These are phyloP conservation scores for Cladosporium sp. DNA, from an alignment of 2,329 filamentous ascomycete species.

Conservation along the genomic window DNA sequence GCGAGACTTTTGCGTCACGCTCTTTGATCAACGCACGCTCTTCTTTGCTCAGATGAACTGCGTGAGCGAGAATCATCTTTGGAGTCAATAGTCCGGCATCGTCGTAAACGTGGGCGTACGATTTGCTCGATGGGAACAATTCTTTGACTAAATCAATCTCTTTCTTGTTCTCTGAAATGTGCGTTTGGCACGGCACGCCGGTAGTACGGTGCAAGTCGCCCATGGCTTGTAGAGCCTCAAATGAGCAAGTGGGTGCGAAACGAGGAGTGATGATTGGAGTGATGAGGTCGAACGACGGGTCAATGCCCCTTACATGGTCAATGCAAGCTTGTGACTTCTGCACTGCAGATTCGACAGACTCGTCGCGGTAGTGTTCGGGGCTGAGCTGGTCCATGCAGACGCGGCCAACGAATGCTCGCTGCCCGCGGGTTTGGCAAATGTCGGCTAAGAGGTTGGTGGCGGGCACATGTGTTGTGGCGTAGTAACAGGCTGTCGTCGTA, in stretches of 20 bases:
- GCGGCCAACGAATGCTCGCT: slow-evolving; percentile 84
- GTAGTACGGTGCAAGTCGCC: slow-evolving; percentile 61
- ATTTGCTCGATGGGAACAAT: slow-evolving; percentile 61
- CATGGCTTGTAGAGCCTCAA: slow-evolving; percentile 56
- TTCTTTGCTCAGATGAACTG: slow-evolving; percentile 65
- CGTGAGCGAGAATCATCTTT: slow-evolving; percentile 80
- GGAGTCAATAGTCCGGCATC: slow-evolving; percentile 62
- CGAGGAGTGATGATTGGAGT: slow-evolving; percentile 74
- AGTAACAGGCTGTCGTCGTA: slow-evolving; percentile 93
- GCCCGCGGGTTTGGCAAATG: slow-evolving; percentile 73
- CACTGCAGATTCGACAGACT: slow-evolving; percentile 59
- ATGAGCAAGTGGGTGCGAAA: slow-evolving; percentile 55
- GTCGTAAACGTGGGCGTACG: slow-evolving; percentile 80
- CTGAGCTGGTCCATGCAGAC: slow-evolving; percentile 89
- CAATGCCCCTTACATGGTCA: slow-evolving; percentile 60
- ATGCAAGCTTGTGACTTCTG: slow-evolving; percentile 41
- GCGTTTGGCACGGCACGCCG: slow-evolving; percentile 73
- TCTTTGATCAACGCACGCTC: slow-evolving; percentile 63
- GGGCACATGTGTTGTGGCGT: slow-evolving; percentile 79
- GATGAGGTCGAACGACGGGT: slow-evolving; percentile 62
- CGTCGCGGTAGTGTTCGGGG: slow-evolving; percentile 77
- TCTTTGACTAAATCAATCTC: slow-evolving; percentile 69
- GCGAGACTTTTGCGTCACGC: slow-evolving; percentile 64
- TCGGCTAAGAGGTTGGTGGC: slow-evolving; percentile 89
- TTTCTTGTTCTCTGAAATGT: slow-evolving; percentile 76